A percentile compares a stretch with the other conserved stretches of the same genome.
These are phyloP conservation scores for Colletotrichum somersetense DNA, from an alignment of 2,329 filamentous ascomycete genomes.

Conservation along the genomic window DNA sequence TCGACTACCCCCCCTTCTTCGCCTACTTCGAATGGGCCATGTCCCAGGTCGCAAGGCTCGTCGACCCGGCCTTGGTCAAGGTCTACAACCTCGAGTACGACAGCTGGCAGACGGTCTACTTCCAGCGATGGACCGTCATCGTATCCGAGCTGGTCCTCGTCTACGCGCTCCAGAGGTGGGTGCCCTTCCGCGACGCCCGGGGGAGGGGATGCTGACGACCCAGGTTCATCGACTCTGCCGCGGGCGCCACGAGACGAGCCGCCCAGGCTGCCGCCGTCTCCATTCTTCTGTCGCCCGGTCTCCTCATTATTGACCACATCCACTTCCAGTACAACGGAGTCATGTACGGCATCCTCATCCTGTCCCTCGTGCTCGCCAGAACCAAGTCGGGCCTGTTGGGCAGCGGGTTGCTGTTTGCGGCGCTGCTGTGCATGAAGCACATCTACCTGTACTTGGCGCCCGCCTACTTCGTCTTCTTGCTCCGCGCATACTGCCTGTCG, in stretches of 20 bases:
- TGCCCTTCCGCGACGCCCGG: not conserved
- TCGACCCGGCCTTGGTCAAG: constrained; percentile 85
- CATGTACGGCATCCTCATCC: constrained; percentile 89
- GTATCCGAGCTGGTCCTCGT: constrained; percentile 85
- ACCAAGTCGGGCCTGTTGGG: constrained; percentile 79
- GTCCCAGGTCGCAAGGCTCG: constrained; percentile 81
- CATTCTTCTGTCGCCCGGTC: constrained; percentile 88
- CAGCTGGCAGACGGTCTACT: constrained; percentile 94
- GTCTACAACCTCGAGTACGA: constrained; percentile 86
- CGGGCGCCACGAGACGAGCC: constrained; percentile 74
- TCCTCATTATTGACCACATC: constrained; percentile 97
- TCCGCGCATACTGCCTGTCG: constrained; percentile 90
- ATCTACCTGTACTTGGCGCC: constrained; percentile 97
- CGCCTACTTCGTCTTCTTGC: constrained; percentile 93
- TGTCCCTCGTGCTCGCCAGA: constrained; percentile 87
- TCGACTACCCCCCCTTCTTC: constrained; percentile 99
- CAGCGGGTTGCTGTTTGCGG: constrained; percentile 87
- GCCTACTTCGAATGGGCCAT: constrained; percentile 96
- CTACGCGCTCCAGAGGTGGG: constrained; percentile 81
- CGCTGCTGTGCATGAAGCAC: constrained; percentile 93
- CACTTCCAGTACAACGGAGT: constrained; percentile 99
- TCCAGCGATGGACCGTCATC: constrained; percentile 91
- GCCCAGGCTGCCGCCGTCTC: constrained; percentile 91
- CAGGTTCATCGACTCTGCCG: constrained; percentile 82
- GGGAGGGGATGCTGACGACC: not conserved